A percentile compares a stretch with the other conserved stretches of the same genome.
Evolutionary conservation across 2,329 filamentous ascomycete species (phyloP).

Genomic region (Aspergillus melleus): DNA sequence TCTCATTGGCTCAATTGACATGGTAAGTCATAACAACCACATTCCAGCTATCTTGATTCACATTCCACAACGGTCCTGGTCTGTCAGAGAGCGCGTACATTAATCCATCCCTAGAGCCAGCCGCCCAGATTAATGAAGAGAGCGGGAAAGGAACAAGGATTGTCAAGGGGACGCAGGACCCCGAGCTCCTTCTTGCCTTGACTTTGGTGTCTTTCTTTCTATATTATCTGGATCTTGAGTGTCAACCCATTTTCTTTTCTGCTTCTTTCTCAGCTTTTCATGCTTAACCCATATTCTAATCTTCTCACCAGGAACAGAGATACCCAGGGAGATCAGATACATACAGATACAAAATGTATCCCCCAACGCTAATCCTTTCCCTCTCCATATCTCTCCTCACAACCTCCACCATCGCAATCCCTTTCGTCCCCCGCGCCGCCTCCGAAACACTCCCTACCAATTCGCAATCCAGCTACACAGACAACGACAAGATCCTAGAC

Average conservation of each 20-base stretch:
- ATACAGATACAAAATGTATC: slow-evolving; percentile 2
- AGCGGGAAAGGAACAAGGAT: neutral
- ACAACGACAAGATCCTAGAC: neutral
- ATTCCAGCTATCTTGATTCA: neutral
- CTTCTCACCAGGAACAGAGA: neutral
- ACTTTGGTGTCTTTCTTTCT: neutral
- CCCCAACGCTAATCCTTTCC: neutral
- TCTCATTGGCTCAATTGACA: neutral
- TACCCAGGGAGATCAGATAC: neutral
- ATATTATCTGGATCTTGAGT: neutral
- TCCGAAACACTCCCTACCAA: neutral
- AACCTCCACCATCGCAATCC: slow-evolving; percentile 9
- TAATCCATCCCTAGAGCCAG: neutral
- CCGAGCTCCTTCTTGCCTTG: neutral
- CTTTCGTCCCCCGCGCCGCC: slow-evolving; percentile 4
- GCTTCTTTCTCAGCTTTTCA: neutral
- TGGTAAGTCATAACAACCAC: neutral
- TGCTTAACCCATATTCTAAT: neutral
- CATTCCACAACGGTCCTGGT: neutral
- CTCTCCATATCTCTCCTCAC: slow-evolving; percentile 7
- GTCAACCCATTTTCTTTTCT: neutral
- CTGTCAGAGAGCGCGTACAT: neutral
- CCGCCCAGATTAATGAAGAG: neutral
- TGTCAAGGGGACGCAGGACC: neutral
- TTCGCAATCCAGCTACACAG: neutral